These are phyloP conservation scores for Kwoniella sp. DNA, from an alignment of 768 basidiomycete species.

Conservation along the genomic window DNA sequence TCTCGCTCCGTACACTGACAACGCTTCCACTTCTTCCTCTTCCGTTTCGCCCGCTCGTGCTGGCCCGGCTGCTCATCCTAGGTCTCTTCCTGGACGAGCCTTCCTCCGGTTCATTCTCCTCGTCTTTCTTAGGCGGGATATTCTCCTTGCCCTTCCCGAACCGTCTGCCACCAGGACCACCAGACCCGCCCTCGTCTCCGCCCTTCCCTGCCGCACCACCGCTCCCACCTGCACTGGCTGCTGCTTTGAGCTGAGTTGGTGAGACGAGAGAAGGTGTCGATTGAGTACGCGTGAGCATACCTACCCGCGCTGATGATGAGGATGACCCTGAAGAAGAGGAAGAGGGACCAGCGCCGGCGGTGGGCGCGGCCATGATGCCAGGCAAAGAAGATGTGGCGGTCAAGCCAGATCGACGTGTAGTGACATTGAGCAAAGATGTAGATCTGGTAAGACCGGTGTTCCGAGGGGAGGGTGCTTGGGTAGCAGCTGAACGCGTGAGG, in stretches of 20 bases:
- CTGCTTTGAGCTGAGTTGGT: constrained; percentile 26
- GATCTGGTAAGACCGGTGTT: constrained; percentile 34
- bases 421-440: constrained; percentile 31
- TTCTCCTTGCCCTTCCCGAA: constrained; percentile 50
- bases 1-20: constrained; percentile 43
- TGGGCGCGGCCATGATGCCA: neutral
- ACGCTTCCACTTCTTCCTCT: constrained; percentile 48
- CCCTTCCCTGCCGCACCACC: constrained; percentile 26
- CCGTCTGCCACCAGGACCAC: constrained; percentile 15
- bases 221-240: constrained; percentile 19
- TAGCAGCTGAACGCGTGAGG: constrained; percentile 38
- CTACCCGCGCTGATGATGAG: constrained; percentile 10
- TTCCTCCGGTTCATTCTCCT: constrained; percentile 27
- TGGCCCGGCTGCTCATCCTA: constrained; percentile 24
- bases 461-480: constrained; percentile 8
- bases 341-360: neutral
- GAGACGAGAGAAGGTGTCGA: constrained; percentile 33
- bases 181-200: constrained; percentile 26
- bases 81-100: constrained; percentile 36
- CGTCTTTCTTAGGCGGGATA: constrained; percentile 46
- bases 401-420: constrained; percentile 30
- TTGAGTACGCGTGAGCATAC: constrained; percentile 39
- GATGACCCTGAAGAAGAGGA: constrained; percentile 3
- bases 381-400: neutral
- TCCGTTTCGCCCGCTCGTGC: constrained; percentile 16